Conservation (phyloP, 1,284 basidiomycete species). For the Wallemia ichthyophaga region DNA sequence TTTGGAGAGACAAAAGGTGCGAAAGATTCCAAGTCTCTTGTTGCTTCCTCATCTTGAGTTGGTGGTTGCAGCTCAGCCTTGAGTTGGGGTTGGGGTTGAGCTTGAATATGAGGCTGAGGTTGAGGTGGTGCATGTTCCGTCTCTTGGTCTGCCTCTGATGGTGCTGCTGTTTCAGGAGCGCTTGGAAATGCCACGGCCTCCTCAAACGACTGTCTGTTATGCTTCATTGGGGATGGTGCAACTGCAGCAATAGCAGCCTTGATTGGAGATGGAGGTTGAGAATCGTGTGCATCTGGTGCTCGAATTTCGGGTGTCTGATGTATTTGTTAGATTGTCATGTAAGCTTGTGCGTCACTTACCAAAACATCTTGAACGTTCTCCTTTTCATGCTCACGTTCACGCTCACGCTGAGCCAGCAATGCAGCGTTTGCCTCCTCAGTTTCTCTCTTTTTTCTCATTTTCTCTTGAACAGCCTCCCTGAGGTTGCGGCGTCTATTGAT, state of each 20-base stretch:
- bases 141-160: not conserved
- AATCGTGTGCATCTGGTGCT: not conserved
- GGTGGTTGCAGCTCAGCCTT: not conserved
- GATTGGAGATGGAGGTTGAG: not conserved
- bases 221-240: not conserved
- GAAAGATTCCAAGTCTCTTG: not conserved
- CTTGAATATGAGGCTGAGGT: no score
- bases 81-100: not conserved
- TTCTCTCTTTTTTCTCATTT: not conserved
- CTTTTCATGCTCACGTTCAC: no score
- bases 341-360: no score
- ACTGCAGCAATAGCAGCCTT: not conserved
- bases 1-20: not conserved
- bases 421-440: not conserved
- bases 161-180: no score
- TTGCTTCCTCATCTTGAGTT: not conserved
- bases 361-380: no score
- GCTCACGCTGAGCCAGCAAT: not conserved
- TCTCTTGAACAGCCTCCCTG: not conserved
- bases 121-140: not conserved
- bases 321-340: not conserved
- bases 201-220: no score
- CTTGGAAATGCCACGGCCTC: no score
- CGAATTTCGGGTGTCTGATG: not conserved
- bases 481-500: not conserved